Evolutionary conservation across 1,284 basidiomycete genomes (phyloP).

Genomic region (Ceratobasidium sp.): DNA sequence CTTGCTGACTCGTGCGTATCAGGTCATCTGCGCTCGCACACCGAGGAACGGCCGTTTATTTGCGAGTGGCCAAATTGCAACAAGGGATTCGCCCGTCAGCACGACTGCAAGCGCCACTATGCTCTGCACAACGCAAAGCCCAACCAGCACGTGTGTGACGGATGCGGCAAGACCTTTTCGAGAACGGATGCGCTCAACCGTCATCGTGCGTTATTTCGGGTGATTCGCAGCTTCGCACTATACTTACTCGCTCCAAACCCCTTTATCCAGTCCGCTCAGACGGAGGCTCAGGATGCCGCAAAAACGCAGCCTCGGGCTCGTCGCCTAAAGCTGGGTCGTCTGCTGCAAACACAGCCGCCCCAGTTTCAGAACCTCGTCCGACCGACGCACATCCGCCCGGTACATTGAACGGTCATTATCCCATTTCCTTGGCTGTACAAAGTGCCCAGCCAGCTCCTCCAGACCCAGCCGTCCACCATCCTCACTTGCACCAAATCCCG

Average conservation of each 20-base stretch:
- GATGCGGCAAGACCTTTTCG: conserved; percentile 95
- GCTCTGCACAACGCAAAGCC: conserved; percentile 86
- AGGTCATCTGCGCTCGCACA: conserved; percentile 96
- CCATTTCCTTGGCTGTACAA: conserved; percentile 32
- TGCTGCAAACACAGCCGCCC: conserved; percentile 16
- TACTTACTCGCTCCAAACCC: conserved; percentile 26
- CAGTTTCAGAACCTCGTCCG: conserved; percentile 26
- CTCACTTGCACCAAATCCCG: conserved; percentile 29
- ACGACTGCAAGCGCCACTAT: conserved; percentile 96
- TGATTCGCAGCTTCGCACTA: conserved; percentile 23
- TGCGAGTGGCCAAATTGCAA: conserved; percentile 94
- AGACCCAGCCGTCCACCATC: conserved; percentile 22
- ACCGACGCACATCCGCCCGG: conserved; percentile 26
- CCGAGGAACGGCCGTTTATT: conserved; percentile 92
- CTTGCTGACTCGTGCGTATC: conserved; percentile 7
- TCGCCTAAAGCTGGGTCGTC: conserved; percentile 25
- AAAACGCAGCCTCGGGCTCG: conserved; percentile 31
- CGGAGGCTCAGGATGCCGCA: conserved; percentile 74
- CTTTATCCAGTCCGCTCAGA: conserved; percentile 79
- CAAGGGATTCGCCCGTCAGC: conserved; percentile 93
- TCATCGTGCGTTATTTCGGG: conserved; percentile 65
- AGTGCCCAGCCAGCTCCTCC: conserved; percentile 1
- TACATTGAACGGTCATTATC: conserved; percentile 36
- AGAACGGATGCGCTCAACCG: conserved; percentile 89
- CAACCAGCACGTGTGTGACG: conserved; percentile 82